phyloP scores from a whole-genome alignment of 495 filamentous ascomycete species.

The Mycothermus thermophilus region DNA sequence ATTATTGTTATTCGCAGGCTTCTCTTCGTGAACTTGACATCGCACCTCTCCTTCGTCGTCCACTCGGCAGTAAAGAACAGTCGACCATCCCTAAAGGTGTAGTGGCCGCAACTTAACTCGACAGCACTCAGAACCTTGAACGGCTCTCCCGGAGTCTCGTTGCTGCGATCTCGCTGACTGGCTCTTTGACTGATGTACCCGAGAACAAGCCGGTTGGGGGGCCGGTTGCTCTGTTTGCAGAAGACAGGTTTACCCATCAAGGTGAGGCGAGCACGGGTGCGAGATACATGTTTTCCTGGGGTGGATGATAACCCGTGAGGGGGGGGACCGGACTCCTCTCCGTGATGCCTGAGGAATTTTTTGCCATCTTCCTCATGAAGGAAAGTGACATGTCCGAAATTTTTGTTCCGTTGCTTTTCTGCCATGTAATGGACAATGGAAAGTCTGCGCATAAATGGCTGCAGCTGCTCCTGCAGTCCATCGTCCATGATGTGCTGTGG shows the following conservation, averaged over 20 bases:
- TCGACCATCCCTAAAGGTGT: slow-evolving; percentile 23
- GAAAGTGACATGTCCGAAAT: slow-evolving; percentile 22
- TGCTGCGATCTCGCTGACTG: slow-evolving; percentile 2
- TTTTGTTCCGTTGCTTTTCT: slow-evolving; percentile 18
- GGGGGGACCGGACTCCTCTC: slow-evolving; percentile 1
- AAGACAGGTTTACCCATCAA: slow-evolving; percentile 24
- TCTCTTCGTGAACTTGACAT: slow-evolving; percentile 31
- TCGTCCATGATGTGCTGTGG: slow-evolving; percentile 20
- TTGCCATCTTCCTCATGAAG: slow-evolving; percentile 21
- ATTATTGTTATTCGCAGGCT: slow-evolving; percentile 21
- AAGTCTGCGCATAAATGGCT: slow-evolving; percentile 19
- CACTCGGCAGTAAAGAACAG: slow-evolving; percentile 37
- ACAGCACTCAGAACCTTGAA: slow-evolving; percentile 17
- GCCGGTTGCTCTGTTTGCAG: slow-evolving; percentile 29
- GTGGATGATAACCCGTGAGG: no score
- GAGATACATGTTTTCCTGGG: not conserved
- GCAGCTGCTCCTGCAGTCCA: slow-evolving; percentile 21
- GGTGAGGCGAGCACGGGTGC: slow-evolving; percentile 19
- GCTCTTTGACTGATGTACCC: slow-evolving; percentile 24
- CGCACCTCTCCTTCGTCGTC: slow-evolving; percentile 16
- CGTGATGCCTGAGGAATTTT: slow-evolving; percentile 22
- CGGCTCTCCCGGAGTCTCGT: not conserved
- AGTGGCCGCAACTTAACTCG: slow-evolving; percentile 36
- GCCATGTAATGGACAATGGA: slow-evolving; percentile 23
- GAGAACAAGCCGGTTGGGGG: slow-evolving; percentile 25